Percentiles rank a stretch among this genome's conserved stretches.
Conservation (phyloP, 352 stramenopile species). For the Pythium catenulatum region DNA sequence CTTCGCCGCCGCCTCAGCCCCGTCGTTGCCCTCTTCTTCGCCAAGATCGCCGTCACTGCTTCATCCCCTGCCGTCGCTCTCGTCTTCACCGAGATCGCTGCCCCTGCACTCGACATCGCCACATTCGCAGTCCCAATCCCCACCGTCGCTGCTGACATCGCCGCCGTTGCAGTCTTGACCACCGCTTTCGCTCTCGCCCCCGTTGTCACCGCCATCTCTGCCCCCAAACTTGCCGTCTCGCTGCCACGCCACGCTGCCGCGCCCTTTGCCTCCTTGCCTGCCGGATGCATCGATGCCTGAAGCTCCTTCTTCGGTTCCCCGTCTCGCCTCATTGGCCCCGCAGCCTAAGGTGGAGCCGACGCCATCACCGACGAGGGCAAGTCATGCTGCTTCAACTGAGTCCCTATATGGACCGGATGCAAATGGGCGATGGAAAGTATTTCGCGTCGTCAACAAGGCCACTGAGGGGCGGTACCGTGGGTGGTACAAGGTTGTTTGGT, state of each 20-base stretch:
- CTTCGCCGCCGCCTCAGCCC: not conserved
- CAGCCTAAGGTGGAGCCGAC: not conserved
- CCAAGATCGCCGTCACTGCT: not conserved
- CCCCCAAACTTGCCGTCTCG: not conserved
- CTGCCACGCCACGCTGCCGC: not conserved
- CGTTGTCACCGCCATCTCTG: not conserved
- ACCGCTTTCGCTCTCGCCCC: not conserved
- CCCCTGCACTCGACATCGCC: not conserved
- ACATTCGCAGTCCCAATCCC: not conserved
- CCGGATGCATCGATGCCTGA: not conserved
- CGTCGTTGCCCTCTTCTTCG: not conserved
- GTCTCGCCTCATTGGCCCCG: not conserved
- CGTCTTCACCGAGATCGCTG: not conserved
- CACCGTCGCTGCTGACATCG: not conserved
- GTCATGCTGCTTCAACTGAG: not conserved
- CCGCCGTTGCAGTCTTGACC: not conserved
- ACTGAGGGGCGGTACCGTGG: not conserved
- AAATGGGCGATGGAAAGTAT: slow-evolving; percentile 15
- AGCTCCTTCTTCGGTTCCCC: not conserved
- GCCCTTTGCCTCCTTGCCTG: no score
- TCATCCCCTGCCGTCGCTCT: not conserved
- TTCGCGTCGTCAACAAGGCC: not conserved
- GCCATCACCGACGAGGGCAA: not conserved
- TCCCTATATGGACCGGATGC: slow-evolving; percentile 13
- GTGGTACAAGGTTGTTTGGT: slow-evolving; percentile 13